Base-by-base conservation (phyloP, 2,329 filamentous ascomycete species). In the Huntiella abstrusa region DNA sequence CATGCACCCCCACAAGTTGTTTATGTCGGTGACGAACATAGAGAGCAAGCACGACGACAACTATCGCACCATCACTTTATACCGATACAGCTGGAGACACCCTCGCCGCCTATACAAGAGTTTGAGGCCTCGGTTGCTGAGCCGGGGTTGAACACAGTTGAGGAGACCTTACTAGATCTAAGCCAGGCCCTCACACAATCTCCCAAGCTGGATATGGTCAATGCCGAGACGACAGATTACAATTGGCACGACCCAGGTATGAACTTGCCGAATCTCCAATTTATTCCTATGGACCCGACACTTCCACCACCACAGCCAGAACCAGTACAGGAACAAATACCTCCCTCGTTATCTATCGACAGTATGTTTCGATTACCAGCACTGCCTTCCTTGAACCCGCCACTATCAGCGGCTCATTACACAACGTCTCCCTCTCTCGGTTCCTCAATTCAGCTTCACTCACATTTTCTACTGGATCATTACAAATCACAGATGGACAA, bases 401-500 rank as follows among this genome's bases (percentile, higher is more conserved):
- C 40, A 32, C n/a, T 41, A 10, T 28, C 40, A 5, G 40, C 22
- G n/a, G 19, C 40, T 7, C 5, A 32, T 5, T 45, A 37, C 12
- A 38, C 36, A 12, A 37, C 32, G 2, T 19, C 36, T 7, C 37
- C 15, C 5, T 35, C 37, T 15, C 28, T 35, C 3, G 38, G 28
- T 22, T 41, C 37, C n/a, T 39, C 36, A n/a, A 39, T 33, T 33
- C 37, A 32, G 19, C 36, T 42, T 13, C 40, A 49, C 13, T 46
- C 38, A 32, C 42, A 49, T 12, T 58, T 59, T 39, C 54, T 65
- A 0, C 54, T 65, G 17, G 59, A 59, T 17, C 58, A 64, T 46
- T 64, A 64, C 49, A 54, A 54, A 2, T 58, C 57, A 1, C 57
- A 55, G 3, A 57, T 64, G 2, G 56, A 63, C 13, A 53, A 52